Base-by-base conservation (phyloP, 2,329 filamentous ascomycete genomes). In the Sporothrix dimorphospora region DNA sequence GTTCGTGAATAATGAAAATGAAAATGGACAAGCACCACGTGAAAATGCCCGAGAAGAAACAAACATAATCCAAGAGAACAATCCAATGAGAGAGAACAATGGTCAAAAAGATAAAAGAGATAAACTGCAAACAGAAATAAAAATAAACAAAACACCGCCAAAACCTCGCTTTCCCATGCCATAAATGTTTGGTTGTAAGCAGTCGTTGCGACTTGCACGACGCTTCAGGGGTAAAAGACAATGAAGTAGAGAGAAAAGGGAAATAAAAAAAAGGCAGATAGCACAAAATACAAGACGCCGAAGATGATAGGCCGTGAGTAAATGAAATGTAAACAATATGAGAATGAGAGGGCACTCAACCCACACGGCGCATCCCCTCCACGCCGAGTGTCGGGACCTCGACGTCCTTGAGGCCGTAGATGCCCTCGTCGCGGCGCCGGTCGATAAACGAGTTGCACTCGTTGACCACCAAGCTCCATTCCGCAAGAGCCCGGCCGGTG, bases 391-490 rank as follows among this genome's bases (percentile, higher is more conserved):
- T 85, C 2, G 90, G 90, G 55, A 91, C 90, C 80, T 95, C 92
- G 55, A 95, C 89, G 57, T 90, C 88, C 75, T 83, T 85, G 73
- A 93, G 86, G 0, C 84, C 83, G 1, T 88, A 85, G 11, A 94
- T 88, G 59, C 92, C 92, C 78, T 96, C 93, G 63, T 89, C 89
- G 69, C 90, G 89, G 71, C 93, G 87, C 61, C 92, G 85, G 72
- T 95, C 92, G 42, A 94, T 89, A 80, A 95, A 96, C 77, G 89
- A 92, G 81, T 94, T 93, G 82, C 90, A 93, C 79, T 96, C 93
- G 71, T 88, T 87, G 19, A 94, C 89, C 24, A 95, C 87, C 21
- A 92, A 83, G 24, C 86, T 85, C 93, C 93, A 96, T 80, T 96
- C 93, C 0, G 92, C 92, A 59, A 96, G 84, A 0, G 93, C 90